These are phyloP conservation scores for Amphicarpaea edgeworthii DNA, from an alignment of 306 rosid genomes.

Conservation along the genomic window DNA sequence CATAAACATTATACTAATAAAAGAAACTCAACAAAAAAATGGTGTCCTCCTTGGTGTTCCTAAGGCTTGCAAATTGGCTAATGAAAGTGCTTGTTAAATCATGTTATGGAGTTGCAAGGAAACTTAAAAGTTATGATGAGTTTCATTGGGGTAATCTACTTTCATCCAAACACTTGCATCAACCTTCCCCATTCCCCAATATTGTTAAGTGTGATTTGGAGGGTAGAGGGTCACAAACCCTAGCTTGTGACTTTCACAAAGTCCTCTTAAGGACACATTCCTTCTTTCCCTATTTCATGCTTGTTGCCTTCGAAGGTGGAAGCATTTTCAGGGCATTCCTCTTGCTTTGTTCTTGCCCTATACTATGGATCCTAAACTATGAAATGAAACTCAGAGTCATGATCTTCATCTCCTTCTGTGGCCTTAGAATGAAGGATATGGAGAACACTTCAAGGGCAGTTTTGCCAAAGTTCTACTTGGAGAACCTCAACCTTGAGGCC, in stretches of 20 bases:
- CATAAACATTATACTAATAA: background rate
- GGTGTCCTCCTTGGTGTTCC: background rate
- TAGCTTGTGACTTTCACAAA: constrained; percentile 63
- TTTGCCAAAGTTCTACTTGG: constrained; percentile 44
- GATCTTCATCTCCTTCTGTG: constrained; percentile 45
- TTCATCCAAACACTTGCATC: constrained; percentile 18
- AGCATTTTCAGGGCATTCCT: constrained; percentile 68
- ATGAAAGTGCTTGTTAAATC: constrained; percentile 32
- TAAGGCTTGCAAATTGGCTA: constrained; percentile 25
- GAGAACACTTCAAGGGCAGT: constrained; percentile 33
- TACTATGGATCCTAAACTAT: constrained; percentile 44
- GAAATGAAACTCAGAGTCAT: constrained; percentile 40
- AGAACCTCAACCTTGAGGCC: constrained; percentile 30
- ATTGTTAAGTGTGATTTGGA: constrained; percentile 33
- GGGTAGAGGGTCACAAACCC: constrained; percentile 45
- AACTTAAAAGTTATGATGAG: background rate
- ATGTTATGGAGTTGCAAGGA: constrained; percentile 19
- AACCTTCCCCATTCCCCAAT: constrained; percentile 28
- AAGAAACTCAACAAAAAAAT: constrained; percentile 7
- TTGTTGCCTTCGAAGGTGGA: constrained; percentile 85
- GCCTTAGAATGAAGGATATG: constrained; percentile 42
- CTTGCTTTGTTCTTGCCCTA: constrained; percentile 65
- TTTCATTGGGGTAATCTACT: constrained; percentile 24
- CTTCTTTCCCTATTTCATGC: constrained; percentile 86
- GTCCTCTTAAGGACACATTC: constrained; percentile 59